Percentiles rank a stretch among this genome's conserved stretches.
These are phyloP conservation scores for Tetrahymena malaccensis DNA, from an alignment of 73 alveolate genomes.

Conservation along the genomic window DNA sequence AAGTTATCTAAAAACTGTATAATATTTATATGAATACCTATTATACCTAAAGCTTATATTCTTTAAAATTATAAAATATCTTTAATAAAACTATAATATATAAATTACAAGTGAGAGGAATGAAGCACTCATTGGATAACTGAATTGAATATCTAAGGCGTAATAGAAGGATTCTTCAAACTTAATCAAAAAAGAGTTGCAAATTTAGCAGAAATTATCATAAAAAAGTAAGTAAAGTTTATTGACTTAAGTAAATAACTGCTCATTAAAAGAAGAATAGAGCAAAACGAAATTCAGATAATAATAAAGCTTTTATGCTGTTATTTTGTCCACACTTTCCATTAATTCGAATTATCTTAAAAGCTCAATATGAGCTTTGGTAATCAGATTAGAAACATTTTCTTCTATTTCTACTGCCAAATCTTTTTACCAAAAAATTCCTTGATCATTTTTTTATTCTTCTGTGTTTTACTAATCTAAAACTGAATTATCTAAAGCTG, in stretches of 20 bases:
- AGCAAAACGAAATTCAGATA: background rate
- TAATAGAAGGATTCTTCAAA: background rate
- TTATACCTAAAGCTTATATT: too few relatives aligned
- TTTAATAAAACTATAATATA: too few relatives aligned
- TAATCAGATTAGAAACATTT: background rate
- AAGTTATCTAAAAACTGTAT: too few relatives aligned
- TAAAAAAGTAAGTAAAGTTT: background rate
- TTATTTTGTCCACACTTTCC: background rate
- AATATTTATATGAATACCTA: too few relatives aligned
- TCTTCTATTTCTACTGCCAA: background rate
- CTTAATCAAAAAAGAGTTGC: background rate
- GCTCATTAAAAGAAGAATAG: background rate
- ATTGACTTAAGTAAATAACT: background rate
- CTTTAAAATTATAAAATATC: too few relatives aligned
- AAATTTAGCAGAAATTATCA: background rate
- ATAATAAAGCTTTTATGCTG: background rate
- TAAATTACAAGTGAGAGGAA: background rate
- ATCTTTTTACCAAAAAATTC: background rate
- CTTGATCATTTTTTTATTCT: background rate
- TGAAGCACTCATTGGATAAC: background rate
- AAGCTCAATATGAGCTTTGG: background rate
- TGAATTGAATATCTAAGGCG: background rate
- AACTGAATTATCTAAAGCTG: background rate
- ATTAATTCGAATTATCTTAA: background rate
- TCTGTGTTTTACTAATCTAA: background rate